Evolutionary conservation across 2,329 filamentous ascomycete species (phyloP).

Genomic region (Xylaria sp.): DNA sequence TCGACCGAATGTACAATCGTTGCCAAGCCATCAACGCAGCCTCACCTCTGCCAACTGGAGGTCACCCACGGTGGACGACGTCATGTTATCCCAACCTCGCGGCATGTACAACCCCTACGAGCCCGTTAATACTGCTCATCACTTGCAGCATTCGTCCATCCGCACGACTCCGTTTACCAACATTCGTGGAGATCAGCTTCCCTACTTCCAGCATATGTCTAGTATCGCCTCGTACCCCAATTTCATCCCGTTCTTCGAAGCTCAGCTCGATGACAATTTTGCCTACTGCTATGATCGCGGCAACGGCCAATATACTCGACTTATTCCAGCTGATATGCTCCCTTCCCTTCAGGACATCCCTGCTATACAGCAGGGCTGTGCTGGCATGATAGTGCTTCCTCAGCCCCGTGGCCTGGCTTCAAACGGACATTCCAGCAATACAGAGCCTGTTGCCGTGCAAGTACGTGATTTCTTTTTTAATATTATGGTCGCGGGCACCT

Average conservation of each 20-base stretch:
- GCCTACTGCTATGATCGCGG: constrained; percentile 65
- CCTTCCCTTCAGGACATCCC: constrained; percentile 59
- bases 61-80: constrained; percentile 39
- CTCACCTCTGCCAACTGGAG: constrained; percentile 50
- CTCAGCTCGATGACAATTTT: constrained; percentile 50
- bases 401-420: constrained; percentile 53
- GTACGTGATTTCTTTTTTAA: constrained; percentile 50
- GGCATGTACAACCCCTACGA: constrained; percentile 41
- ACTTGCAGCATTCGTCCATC: constrained; percentile 26
- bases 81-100: constrained; percentile 26
- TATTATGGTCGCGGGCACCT: not conserved
- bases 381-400: constrained; percentile 61
- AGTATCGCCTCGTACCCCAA: constrained; percentile 33
- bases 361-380: constrained; percentile 51
- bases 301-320: constrained; percentile 64
- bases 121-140: constrained; percentile 13
- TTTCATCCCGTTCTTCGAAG: constrained; percentile 37
- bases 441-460: constrained; percentile 52
- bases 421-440: constrained; percentile 54
- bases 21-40: constrained; percentile 35
- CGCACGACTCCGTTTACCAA: constrained; percentile 33
- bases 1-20: constrained; percentile 36
- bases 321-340: constrained; percentile 67
- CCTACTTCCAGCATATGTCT: constrained; percentile 21
- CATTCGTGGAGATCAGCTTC: constrained; percentile 38